Percentiles rank a stretch among this genome's conserved stretches.
These are phyloP conservation scores for Solanum etuberosum DNA, from an alignment of 257 asterid species.

Conservation along the genomic window DNA sequence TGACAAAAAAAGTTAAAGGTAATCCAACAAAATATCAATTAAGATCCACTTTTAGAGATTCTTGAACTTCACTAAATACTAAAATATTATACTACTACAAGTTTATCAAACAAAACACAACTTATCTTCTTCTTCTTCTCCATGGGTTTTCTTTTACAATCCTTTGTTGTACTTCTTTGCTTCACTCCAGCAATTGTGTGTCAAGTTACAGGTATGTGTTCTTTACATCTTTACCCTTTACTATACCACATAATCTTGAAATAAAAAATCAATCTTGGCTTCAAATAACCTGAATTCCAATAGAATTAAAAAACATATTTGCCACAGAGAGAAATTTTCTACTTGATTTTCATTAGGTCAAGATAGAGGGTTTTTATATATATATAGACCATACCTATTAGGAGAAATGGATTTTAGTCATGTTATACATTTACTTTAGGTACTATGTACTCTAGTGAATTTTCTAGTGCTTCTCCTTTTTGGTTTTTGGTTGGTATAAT, in stretches of 20 bases:
- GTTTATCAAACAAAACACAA: not conserved
- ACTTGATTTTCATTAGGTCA: not conserved
- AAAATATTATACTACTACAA: not conserved
- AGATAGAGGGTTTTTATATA: not conserved
- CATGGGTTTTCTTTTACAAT: constrained; percentile 33
- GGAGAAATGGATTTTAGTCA: not conserved
- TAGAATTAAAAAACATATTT: not conserved
- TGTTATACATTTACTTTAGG: not conserved
- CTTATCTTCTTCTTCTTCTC: constrained; percentile 23
- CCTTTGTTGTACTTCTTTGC: constrained; percentile 23
- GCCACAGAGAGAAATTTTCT: not conserved
- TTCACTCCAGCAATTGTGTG: constrained; percentile 36
- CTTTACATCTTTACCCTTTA: not conserved
- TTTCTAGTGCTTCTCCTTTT: not conserved
- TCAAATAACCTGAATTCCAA: not conserved
- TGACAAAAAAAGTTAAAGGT: constrained; percentile 24
- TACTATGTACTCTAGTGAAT: not conserved
- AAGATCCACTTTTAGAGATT: not conserved
- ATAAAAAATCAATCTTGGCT: not conserved
- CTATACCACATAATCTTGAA: not conserved
- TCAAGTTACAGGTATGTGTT: constrained; percentile 69
- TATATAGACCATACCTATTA: not conserved
- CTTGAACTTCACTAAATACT: constrained; percentile 10
- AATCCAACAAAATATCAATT: constrained; percentile 3
- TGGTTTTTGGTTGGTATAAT: not conserved